Percentiles rank a stretch among this genome's conserved stretches.
Evolutionary conservation across 2,329 filamentous ascomycete species (phyloP).

Genomic region (Xylariaceae sp.): DNA sequence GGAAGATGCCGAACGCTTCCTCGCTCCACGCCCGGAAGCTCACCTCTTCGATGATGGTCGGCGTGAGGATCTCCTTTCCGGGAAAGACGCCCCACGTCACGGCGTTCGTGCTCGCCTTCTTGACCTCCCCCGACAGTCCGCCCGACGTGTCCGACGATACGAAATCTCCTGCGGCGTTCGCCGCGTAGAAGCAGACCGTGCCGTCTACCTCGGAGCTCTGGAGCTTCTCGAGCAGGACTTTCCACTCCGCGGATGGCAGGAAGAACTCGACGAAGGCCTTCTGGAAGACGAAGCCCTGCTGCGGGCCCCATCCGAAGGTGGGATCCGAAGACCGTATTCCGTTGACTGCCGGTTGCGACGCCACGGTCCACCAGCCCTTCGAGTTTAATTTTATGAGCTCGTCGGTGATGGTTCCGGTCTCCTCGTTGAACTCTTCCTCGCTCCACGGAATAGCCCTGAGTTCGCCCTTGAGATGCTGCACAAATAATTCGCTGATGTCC

Average conservation of each 20-base stretch:
- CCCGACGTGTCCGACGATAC: slow-evolving; percentile 64
- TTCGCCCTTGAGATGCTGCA: slow-evolving; percentile 77
- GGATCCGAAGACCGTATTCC: slow-evolving; percentile 75
- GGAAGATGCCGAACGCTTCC: slow-evolving; percentile 95
- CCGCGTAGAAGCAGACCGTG: slow-evolving; percentile 84
- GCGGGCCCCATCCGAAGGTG: slow-evolving; percentile 91
- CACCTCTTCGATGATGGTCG: slow-evolving; percentile 94
- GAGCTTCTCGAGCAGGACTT: slow-evolving; percentile 65
- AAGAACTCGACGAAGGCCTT: slow-evolving; percentile 99
- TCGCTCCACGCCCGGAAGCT: slow-evolving; percentile 94
- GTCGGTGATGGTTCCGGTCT: slow-evolving; percentile 79
- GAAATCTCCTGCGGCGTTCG: slow-evolving; percentile 78
- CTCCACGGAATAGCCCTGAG: slow-evolving; percentile 89
- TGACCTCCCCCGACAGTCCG: slow-evolving; percentile 36
- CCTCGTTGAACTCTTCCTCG: slow-evolving; percentile 82
- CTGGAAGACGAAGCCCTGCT: slow-evolving; percentile 93
- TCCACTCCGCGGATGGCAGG: slow-evolving; percentile 74
- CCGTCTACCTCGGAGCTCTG: slow-evolving; percentile 59
- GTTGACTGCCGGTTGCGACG: slow-evolving; percentile 92
- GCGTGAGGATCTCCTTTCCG: slow-evolving; percentile 93
- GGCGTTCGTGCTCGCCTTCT: slow-evolving; percentile 72
- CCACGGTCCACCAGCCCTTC: slow-evolving; percentile 93
- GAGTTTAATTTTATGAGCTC: slow-evolving; percentile 76
- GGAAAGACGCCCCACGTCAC: slow-evolving; percentile 97
- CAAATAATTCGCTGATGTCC: slow-evolving; percentile 82